Evolutionary conservation across 73 alveolate species (phyloP).

Genomic region (Symbiodinium pilosum): DNA sequence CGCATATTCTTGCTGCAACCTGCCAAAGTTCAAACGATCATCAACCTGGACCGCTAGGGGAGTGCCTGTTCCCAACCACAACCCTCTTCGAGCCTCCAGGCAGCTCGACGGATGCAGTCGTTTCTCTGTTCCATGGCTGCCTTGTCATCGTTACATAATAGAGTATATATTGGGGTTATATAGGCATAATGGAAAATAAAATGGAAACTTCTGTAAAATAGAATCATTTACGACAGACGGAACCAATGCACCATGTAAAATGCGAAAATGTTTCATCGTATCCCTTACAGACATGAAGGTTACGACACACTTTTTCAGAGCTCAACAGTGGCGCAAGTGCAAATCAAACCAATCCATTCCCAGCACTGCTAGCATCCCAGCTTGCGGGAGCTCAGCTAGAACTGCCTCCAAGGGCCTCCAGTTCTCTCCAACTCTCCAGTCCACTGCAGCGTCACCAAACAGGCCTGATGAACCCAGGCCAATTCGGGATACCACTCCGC

Average conservation of each 20-base stretch:
- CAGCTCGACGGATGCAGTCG: conserved; percentile 53
- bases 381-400: background rate
- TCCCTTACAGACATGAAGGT: too few relatives aligned
- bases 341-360: background rate
- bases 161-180: too few relatives aligned
- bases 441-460: background rate
- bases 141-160: background rate
- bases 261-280: too few relatives aligned
- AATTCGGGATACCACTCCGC: background rate
- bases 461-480: conserved; percentile 4
- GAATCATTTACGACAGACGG: too few relatives aligned
- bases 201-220: too few relatives aligned
- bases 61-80: background rate
- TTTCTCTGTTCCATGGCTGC: conserved; percentile 78
- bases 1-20: conserved; percentile 30
- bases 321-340: conserved; percentile 9
- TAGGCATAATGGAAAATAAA: too few relatives aligned
- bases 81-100: conserved; percentile 38
- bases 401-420: conserved; percentile 12
- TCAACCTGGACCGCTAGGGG: too few relatives aligned
- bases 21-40: background rate
- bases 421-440: conserved; percentile 6
- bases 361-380: background rate
- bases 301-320: background rate
- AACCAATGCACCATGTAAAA: too few relatives aligned